Evolutionary conservation across 1,284 basidiomycete genomes (phyloP), one percentile per base, ranked within the genome.

Genomic region (Mycena sp.): DNA sequence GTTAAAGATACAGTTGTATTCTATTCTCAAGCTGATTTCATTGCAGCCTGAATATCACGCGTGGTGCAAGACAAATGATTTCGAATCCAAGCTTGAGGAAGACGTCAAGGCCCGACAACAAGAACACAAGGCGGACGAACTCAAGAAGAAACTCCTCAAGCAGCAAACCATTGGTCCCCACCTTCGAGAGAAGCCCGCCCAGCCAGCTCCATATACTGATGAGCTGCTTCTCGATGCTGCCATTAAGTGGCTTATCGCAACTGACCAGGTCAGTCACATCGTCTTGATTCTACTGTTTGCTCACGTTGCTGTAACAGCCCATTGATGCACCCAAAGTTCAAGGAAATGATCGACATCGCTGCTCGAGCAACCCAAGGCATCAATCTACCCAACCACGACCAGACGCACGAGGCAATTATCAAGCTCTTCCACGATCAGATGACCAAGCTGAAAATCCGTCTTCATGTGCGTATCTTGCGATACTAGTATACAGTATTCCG

Each of bases 361-460:
- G 53, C 60, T 44, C 53, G 60, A 25, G 60, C 60, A 17, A 62
- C 53, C 10, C 26, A 57, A 7, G 54, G 58, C 9, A 48, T 61
- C 30, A 43, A 30, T 19, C 9, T 64, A 6, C 63, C 63, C 5
- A 58, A 41, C 25, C 59, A 65, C 2, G 75, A 77, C 0, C 41
- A 52, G 32, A 58, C 55, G 7, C 48, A 55, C 5, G 55, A 21
- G 55, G 60, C 71, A 5, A 79, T 82, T 48, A 74, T 80, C 16
- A 29, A 69, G 0, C 60, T 72, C n/a, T 82, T 82, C 70, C 71
- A 76, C 38, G 26, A 70, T n/a, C 70, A 78, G 30, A 32, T 81
- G 12, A 58, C 17, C 1, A 54, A 67, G 3, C 63, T 81, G n/a
- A 63, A 65, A 16, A 61, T 69, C 1, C n/a, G n/a, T n/a, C n/a